A percentile compares a stretch with the other conserved stretches of the same genome.
phyloP scores from a whole-genome alignment of 148 eudicot genomes.

The Camellia sinensis region DNA sequence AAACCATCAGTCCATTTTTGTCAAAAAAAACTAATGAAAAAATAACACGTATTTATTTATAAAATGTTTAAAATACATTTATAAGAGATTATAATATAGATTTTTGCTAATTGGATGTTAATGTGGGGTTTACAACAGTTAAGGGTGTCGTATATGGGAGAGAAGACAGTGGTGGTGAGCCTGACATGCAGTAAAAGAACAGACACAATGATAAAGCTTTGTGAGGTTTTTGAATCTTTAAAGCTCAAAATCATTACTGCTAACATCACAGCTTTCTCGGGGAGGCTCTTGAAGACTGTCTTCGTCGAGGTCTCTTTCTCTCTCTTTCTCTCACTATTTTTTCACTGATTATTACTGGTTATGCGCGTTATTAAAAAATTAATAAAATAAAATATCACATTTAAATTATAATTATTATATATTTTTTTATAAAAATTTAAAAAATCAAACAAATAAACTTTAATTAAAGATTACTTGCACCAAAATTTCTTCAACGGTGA shows the following conservation, averaged over 20 bases:
- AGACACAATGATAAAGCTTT: conserved; percentile 68
- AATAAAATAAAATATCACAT: no score
- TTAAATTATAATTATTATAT: no score
- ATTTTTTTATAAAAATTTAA: no score
- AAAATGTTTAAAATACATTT: no score
- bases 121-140: conserved; percentile 42
- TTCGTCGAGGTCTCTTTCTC: conserved; percentile 59
- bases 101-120: conserved; percentile 35
- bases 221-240: conserved; percentile 72
- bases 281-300: conserved; percentile 59
- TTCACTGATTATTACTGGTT: background rate
- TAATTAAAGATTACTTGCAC: no score
- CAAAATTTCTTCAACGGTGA: no score
- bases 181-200: conserved; percentile 57
- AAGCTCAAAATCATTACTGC: conserved; percentile 69
- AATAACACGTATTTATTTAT: no score
- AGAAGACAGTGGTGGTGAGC: conserved; percentile 66
- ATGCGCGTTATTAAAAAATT: no score
- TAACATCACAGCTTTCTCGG: conserved; percentile 66
- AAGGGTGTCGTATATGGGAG: conserved; percentile 66
- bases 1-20: no score
- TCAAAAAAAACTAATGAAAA: no score
- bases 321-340: background rate
- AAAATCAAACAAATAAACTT: no score
- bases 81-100: no score